Evolutionary conservation across 371 early-diverging fungal species (phyloP), one percentile per base, ranked within the genome.

Genomic region (Racocetra persica): DNA sequence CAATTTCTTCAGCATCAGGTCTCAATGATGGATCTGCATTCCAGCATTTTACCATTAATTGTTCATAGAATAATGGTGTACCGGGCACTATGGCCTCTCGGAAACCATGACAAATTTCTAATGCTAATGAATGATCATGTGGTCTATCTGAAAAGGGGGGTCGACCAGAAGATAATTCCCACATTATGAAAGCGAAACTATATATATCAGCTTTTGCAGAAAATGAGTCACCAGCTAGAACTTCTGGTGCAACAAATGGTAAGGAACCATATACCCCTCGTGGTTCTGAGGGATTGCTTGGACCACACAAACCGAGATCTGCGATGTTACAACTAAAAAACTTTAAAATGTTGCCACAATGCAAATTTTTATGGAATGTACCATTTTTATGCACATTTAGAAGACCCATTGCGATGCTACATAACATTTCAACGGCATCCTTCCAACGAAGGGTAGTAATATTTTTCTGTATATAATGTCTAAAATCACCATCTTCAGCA

Each of bases 61-160:
- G 16, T 66, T 78, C 67, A 66, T 78, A 78, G n/a, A 78, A 78
- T 38, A 52, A 18, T 28, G 78, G 78, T 14, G 52, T 66, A 3
- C 66, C 63, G 8, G 78, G 67, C 22, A 65, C 51, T 14, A 66
- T 66, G 26, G 78, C 16, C 28, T 78, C 78, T 66, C 78, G 24
- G 54, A 65, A 78, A n/a, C 78, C 78, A 66, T 66, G 78, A 78
- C 78, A 78, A 51, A 78, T 78, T 51, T 78, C 78, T 52, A 78
- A 78, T 24, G 78, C 78, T 32, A 78, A 55, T 5, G 78, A 65
- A 66, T 78, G 78, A 28, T 78, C 78, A n/a, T 78, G 78, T 1
- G 78, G 78, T 24, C 78, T n/a, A 65, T 78, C 78, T 2, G 78
- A n/a, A 54, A 78, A 78, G 36, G 78, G 78, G 3, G 78, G 78